Percentiles rank a stretch among this genome's conserved stretches.
These are phyloP conservation scores for Phaeosphaeriaceae sp. DNA, from an alignment of 2,329 filamentous ascomycete genomes.

Conservation along the genomic window DNA sequence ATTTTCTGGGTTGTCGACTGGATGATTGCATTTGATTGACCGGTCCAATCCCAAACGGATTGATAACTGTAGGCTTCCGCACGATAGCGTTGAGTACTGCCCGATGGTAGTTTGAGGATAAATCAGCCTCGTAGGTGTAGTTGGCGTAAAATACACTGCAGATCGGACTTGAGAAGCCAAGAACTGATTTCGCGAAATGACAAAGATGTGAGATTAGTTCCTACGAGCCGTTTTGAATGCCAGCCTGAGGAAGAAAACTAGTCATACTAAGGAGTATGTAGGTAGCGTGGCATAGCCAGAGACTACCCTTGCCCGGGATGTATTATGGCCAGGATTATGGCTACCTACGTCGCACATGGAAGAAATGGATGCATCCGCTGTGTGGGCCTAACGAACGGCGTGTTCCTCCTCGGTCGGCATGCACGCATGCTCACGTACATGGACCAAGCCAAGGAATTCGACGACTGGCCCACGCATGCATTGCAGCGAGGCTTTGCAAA, in stretches of 20 bases:
- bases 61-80: not conserved
- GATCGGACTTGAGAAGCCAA: not conserved
- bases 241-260: not conserved
- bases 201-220: not conserved
- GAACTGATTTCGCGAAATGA: not conserved
- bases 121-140: not conserved
- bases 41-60: not conserved
- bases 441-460: conserved; percentile 10
- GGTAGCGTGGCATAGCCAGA: conserved; percentile 3
- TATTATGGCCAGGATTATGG: not conserved
- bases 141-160: not conserved
- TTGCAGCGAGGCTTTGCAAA: conserved; percentile 32
- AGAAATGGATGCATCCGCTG: conserved; percentile 8
- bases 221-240: not conserved
- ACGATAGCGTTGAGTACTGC: not conserved
- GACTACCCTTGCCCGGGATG: not conserved
- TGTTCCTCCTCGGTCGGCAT: conserved; percentile 19
- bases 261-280: not conserved
- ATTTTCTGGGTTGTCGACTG: conserved; percentile 37
- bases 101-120: not conserved
- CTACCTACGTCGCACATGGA: conserved; percentile 10
- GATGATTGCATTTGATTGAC: conserved; percentile 17
- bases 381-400: conserved; percentile 19
- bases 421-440: conserved; percentile 20
- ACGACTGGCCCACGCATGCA: conserved; percentile 25